Evolutionary conservation across 106 monocot genomes (phyloP), one percentile per base, ranked within the genome.

Genomic region (Allium sativum): DNA sequence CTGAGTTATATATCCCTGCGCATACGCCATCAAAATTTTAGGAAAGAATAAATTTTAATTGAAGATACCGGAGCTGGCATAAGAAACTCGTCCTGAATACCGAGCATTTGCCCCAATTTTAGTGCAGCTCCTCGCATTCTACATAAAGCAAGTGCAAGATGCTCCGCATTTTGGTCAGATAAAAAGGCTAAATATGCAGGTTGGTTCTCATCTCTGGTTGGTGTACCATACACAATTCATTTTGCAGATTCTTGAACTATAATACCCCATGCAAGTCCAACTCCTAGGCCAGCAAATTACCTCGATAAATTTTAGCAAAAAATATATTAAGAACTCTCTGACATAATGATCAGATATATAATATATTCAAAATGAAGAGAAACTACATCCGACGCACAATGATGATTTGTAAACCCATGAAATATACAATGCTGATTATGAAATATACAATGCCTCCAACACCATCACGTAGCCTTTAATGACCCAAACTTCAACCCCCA

Each of bases 121-220:
- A 98, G 65, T 58, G 98, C 98, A 16, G 98, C 98, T 21, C 98
- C 98, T 41, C 91, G 82, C 98, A 98, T 98, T 67, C 92, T 79
- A 72, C 98, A 98, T 9, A 98, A 73, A 43, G 88, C 84, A 71
- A 92, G 80, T 21, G 98, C 98, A 52, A 98, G 70, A 53, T 88
- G 87, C 64, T 98, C 88, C 7, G 98, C 98, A 85, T 92, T 98
- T 70, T 87, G 77, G 46, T 98, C 92, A 0, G 98, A 88, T 70
- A 98, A 65, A 62, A 85, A 92, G 7, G 98, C 91, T 12, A 91
- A 98, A 45, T 69, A 21, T 8, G 75, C 71, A 48, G 84, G 73
- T 31, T 77, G 71, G 18, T 82, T 84, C 10, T 56, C 76, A 21
- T 78, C 68, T 52, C 62, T 57, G 42, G 65, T 54, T 13, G 87